phyloP scores from a whole-genome alignment of 2,329 filamentous ascomycete species.

The Apiospora arundinis region DNA sequence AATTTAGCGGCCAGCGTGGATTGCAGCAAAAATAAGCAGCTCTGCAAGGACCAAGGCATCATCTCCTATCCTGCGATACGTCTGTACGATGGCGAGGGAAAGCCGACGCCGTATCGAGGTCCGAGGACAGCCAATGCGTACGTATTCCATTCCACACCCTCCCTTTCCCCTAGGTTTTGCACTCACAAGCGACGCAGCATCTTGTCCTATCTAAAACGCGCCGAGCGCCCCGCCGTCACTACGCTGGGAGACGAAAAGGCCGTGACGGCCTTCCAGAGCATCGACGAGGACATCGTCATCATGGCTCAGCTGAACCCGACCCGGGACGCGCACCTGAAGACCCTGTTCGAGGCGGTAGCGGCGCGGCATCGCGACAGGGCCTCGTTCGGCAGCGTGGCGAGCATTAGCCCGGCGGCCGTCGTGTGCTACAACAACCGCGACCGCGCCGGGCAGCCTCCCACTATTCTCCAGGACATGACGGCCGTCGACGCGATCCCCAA shows the following conservation, averaged over 20 bases:
- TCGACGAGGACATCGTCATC: conserved; percentile 48
- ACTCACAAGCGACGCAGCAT: conserved; percentile 35
- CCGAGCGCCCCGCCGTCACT: conserved; percentile 35
- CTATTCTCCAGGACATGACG: conserved; percentile 37
- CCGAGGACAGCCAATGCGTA: conserved; percentile 47
- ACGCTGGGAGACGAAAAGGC: conserved; percentile 30
- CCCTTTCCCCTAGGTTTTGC: background rate
- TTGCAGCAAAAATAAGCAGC: conserved; percentile 41
- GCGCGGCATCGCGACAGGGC: conserved; percentile 46
- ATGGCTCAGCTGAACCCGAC: conserved; percentile 44
- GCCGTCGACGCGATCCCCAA: conserved; percentile 42
- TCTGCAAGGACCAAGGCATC: conserved; percentile 51
- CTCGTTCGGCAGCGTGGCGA: conserved; percentile 45
- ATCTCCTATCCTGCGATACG: conserved; percentile 55
- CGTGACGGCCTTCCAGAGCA: conserved; percentile 39
- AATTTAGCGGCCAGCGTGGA: conserved; percentile 45
- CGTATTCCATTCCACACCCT: conserved; percentile 25
- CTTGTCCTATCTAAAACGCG: conserved; percentile 38
- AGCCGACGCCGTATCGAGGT: conserved; percentile 50
- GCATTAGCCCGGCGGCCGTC: conserved; percentile 27
- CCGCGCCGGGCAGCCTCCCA: conserved; percentile 35
- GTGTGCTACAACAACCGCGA: conserved; percentile 51
- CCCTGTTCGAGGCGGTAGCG: conserved; percentile 43
- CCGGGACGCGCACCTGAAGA: conserved; percentile 36
- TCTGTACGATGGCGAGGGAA: conserved; percentile 45